Evolutionary conservation across 2,329 filamentous ascomycete species (phyloP).

Genomic region (Hymenoscyphus occultus): DNA sequence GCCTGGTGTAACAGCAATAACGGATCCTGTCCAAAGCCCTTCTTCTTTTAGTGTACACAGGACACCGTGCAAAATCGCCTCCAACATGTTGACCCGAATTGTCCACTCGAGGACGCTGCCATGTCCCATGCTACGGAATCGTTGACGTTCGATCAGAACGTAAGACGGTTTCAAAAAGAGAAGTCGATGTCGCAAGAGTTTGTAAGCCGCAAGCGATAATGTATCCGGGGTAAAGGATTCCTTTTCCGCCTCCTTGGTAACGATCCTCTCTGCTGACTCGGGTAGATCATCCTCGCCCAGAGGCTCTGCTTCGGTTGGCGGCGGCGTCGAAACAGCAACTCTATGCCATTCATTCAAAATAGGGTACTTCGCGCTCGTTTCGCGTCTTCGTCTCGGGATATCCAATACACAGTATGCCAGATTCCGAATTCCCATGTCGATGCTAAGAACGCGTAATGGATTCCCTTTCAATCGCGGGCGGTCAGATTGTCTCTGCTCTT

Average conservation of each 20-base stretch:
- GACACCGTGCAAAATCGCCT: constrained; percentile 75
- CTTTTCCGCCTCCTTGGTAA: constrained; percentile 26
- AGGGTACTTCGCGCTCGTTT: not conserved
- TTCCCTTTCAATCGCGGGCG: not conserved
- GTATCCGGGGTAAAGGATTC: constrained; percentile 51
- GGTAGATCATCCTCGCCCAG: constrained; percentile 31
- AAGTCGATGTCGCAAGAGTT: constrained; percentile 46
- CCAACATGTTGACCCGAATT: constrained; percentile 74
- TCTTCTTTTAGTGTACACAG: constrained; percentile 54
- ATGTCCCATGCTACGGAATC: constrained; percentile 60
- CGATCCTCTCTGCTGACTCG: not conserved
- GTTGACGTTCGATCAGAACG: constrained; percentile 65
- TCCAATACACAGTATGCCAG: constrained; percentile 67
- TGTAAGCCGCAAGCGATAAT: constrained; percentile 55
- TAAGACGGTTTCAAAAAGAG: constrained; percentile 58
- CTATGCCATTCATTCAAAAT: constrained; percentile 37
- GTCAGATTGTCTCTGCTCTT: constrained; percentile 19
- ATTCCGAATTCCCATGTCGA: constrained; percentile 84
- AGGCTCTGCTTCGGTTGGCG: not conserved
- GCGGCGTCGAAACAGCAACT: constrained; percentile 24
- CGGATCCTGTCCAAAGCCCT: constrained; percentile 42
- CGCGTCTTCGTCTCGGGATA: constrained; percentile 23
- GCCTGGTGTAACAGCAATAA: constrained; percentile 51
- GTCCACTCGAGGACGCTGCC: constrained; percentile 77
- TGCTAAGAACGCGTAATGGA: constrained; percentile 59